Percentiles rank a stretch among this genome's conserved stretches.
Evolutionary conservation across 2,329 filamentous ascomycete genomes (phyloP).

Genomic region (Cryoendolithus antarcticus): DNA sequence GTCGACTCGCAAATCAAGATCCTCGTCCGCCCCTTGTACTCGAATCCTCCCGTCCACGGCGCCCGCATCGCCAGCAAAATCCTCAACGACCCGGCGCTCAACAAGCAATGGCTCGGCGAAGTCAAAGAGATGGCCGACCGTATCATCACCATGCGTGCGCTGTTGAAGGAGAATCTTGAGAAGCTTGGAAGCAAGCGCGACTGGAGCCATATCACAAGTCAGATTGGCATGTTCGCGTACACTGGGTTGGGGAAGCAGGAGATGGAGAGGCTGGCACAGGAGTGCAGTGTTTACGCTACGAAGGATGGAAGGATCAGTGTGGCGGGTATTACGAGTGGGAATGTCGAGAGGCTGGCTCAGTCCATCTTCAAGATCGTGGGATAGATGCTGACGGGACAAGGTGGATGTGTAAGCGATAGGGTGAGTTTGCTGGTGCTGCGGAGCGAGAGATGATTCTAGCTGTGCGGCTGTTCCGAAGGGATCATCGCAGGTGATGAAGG

Average conservation of each 20-base stretch:
- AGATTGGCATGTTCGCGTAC: conserved; percentile 99
- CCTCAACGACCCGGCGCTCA: conserved; percentile 70
- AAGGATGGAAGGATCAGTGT: conserved; percentile 82
- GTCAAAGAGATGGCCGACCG: conserved; percentile 98
- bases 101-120: conserved; percentile 90
- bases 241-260: conserved; percentile 83
- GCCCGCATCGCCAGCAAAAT: conserved; percentile 89
- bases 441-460: too few species aligned
- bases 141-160: conserved; percentile 94
- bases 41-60: conserved; percentile 93
- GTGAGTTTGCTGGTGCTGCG: neutral
- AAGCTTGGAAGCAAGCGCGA: conserved; percentile 90
- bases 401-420: too few species aligned
- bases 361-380: conserved; percentile 76
- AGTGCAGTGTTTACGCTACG: conserved; percentile 96
- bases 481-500: too few species aligned
- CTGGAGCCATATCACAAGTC: conserved; percentile 96
- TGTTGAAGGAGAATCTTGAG: conserved; percentile 91
- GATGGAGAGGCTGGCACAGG: conserved; percentile 83
- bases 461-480: too few species aligned
- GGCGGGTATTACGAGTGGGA: conserved; percentile 67
- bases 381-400: conserved; percentile 14
- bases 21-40: conserved; percentile 91
- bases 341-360: conserved; percentile 70
- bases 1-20: conserved; percentile 98